phyloP scores from a whole-genome alignment of 768 basidiomycete genomes.

The Pilatotrama ljubarskyi region DNA sequence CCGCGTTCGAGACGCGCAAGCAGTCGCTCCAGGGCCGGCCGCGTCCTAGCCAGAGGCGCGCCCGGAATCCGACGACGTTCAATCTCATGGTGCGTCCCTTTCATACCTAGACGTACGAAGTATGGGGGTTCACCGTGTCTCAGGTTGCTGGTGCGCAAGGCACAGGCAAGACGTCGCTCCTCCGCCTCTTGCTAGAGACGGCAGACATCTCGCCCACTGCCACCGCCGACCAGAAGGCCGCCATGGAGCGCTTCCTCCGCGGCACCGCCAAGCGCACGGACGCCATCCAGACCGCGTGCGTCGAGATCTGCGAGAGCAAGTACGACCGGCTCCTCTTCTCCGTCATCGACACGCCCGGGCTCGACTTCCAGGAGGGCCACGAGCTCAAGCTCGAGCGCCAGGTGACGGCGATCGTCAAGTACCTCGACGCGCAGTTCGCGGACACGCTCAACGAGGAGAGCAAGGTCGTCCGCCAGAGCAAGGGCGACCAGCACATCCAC shows the following conservation, averaged over 20 bases:
- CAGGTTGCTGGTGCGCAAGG: constrained; percentile 81
- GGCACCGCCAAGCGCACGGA: constrained; percentile 61
- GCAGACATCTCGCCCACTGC: constrained; percentile 79
- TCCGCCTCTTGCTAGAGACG: constrained; percentile 80
- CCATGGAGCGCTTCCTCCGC: constrained; percentile 64
- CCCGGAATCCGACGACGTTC: constrained; percentile 72
- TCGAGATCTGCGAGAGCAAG: constrained; percentile 83
- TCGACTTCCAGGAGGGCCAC: constrained; percentile 71
- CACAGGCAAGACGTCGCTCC: constrained; percentile 82
- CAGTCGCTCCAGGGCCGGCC: constrained; percentile 35
- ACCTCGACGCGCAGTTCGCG: constrained; percentile 77
- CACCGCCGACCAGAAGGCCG: constrained; percentile 69
- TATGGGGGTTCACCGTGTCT: neutral
- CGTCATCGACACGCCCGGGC: constrained; percentile 83
- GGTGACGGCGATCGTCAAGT: constrained; percentile 71
- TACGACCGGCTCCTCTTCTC: constrained; percentile 78
- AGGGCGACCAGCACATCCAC: constrained; percentile 89
- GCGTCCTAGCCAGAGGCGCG: constrained; percentile 63
- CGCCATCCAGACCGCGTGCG: constrained; percentile 62
- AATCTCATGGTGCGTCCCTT: constrained; percentile 71
- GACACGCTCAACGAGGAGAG: constrained; percentile 93
- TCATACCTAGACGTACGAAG: neutral
- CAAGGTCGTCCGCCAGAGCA: constrained; percentile 83
- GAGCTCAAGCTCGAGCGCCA: constrained; percentile 81
- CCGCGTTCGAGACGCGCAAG: constrained; percentile 62